Evolutionary conservation across 257 asterid genomes (phyloP).

Genomic region (Oldenlandia corymbosa): DNA sequence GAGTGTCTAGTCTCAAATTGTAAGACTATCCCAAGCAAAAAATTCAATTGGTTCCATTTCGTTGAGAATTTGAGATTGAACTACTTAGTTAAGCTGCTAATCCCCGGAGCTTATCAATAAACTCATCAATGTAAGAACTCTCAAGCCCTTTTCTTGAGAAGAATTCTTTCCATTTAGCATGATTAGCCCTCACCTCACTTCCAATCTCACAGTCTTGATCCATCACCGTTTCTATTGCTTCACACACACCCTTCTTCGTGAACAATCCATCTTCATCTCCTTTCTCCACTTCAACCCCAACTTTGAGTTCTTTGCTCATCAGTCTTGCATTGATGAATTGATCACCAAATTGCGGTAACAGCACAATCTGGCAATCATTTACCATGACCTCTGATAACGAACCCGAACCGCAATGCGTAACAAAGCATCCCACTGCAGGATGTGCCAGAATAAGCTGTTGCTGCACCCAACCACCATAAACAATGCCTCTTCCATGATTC

Average conservation of each 20-base stretch:
- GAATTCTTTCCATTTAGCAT: conserved; percentile 23
- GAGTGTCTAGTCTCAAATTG: too few relatives aligned
- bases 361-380: conserved; percentile 25
- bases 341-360: conserved; percentile 28
- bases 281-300: conserved; percentile 29
- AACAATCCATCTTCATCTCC: conserved; percentile 30
- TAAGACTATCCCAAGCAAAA: too few relatives aligned
- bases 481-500: conserved; percentile 19
- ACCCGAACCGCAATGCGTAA: conserved; percentile 30
- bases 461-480: conserved; percentile 30
- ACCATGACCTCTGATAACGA: conserved; percentile 27
- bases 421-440: conserved; percentile 31
- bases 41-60: too few relatives aligned
- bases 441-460: conserved; percentile 30
- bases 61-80: too few relatives aligned
- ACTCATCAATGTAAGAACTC: conserved; percentile 19
- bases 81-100: background rate
- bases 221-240: conserved; percentile 22
- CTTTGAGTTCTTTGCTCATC: conserved; percentile 23
- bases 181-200: conserved; percentile 18
- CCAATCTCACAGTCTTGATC: conserved; percentile 26
- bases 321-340: conserved; percentile 27
- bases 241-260: conserved; percentile 18
- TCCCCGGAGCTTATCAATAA: conserved; percentile 9
- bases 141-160: conserved; percentile 23